Base-by-base conservation (phyloP, 495 filamentous ascomycete genomes). In the Aspergillus haitiensis region DNA sequence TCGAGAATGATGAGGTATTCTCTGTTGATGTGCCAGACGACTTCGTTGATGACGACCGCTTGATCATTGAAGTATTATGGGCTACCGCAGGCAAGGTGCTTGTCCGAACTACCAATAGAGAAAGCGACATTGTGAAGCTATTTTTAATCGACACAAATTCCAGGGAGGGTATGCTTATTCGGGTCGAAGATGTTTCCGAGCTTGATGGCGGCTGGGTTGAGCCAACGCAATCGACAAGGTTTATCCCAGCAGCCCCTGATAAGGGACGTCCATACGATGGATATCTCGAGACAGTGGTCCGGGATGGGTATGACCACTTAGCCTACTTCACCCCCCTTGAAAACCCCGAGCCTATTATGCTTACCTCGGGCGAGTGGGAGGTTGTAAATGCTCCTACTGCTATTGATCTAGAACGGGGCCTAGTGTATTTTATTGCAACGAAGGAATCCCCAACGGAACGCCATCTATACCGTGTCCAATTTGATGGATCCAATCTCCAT, bases 201-300 rank as follows among this genome's bases (percentile, higher is more conserved):
- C 75, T 97, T 7, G 94, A 98, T 71, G 93, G 93, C 11, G 94
- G 94, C 45, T 98, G 94, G 94, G 94, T 98, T 62, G 94, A 98
- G 72, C 90, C 97, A 37, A 89, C 92, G 1, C 86, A 98, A 64
- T 82, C 86, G 33, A 97, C 94, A 4, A 83, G 78, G 58, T 96
- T 88, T 67, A 88, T 98, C 54, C 95, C 94, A 7, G 89, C 92
- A 3, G 88, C 96, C 69, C 84, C 89, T 39, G 64, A 72, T 21
- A 92, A 90, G 62, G 90, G 90, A 13, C 86, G 94, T 10, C 78
- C 80, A 37, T 72, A 92, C 18, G 90, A 95, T 69, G 94, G 94
- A 5, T 98, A 98, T 67, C 85, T 98, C 60, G 94, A 98, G 73
- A 93, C 90, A 0, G 77, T 98, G 44, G 89, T 97, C 55, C 78